These are phyloP conservation scores for Pseudocercospora fuligena DNA, from an alignment of 2,329 filamentous ascomycete species.

Conservation along the genomic window DNA sequence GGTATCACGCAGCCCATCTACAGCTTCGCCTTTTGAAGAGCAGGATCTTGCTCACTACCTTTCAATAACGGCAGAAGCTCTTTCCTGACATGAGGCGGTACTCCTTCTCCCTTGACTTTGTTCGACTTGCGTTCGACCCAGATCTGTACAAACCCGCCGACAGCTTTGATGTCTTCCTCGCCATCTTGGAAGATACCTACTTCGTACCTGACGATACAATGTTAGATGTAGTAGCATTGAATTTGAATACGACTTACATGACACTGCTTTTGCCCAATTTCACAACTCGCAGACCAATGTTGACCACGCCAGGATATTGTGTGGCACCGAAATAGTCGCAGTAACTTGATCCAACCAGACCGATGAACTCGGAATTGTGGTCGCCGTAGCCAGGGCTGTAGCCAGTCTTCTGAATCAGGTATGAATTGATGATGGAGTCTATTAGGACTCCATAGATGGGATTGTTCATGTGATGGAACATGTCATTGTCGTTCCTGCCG, in stretches of 20 bases:
- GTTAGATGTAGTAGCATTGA: not conserved
- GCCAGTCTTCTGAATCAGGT: constrained; percentile 78
- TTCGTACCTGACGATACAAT: constrained; percentile 65
- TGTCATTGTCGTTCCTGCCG: constrained; percentile 87
- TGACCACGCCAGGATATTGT: constrained; percentile 79
- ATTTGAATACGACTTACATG: constrained; percentile 46
- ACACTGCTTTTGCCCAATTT: constrained; percentile 86
- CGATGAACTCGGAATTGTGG: constrained; percentile 73
- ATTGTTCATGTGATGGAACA: constrained; percentile 76
- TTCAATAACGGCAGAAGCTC: constrained; percentile 43
- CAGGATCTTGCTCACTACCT: constrained; percentile 34
- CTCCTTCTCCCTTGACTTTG: constrained; percentile 68
- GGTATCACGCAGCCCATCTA: not conserved
- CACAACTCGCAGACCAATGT: constrained; percentile 80
- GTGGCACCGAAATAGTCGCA: constrained; percentile 80
- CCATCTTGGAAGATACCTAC: constrained; percentile 82
- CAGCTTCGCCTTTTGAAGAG: constrained; percentile 28
- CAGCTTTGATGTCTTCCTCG: constrained; percentile 72
- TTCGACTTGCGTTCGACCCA: constrained; percentile 66
- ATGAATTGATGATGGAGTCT: constrained; percentile 88
- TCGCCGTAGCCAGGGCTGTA: constrained; percentile 64
- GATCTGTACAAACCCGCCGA: constrained; percentile 33
- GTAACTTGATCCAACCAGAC: constrained; percentile 82
- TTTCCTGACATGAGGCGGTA: constrained; percentile 61
- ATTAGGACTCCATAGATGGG: constrained; percentile 56